These are phyloP conservation scores for Talaromyces sp. DNA, from an alignment of 2,329 filamentous ascomycete genomes.

Conservation along the genomic window DNA sequence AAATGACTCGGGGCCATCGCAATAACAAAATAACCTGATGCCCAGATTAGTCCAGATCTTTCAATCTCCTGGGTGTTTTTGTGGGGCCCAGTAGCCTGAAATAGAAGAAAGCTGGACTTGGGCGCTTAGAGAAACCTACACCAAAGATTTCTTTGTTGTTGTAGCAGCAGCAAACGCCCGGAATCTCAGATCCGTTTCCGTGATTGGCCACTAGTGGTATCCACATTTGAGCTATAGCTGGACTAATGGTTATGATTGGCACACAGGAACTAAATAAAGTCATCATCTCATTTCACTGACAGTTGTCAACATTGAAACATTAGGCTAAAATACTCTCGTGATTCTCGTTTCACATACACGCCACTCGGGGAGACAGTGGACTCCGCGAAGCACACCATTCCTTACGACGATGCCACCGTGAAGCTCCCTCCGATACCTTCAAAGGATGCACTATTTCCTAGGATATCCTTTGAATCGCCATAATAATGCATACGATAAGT, in stretches of 20 bases:
- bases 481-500: slow-evolving; percentile 81
- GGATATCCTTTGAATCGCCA: slow-evolving; percentile 73
- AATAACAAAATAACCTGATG: too few relatives aligned
- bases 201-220: slow-evolving; percentile 8
- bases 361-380: background rate
- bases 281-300: background rate
- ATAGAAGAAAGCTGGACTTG: slow-evolving; percentile 5
- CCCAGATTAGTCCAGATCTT: too few relatives aligned
- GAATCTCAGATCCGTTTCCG: background rate
- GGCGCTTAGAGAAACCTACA: slow-evolving; percentile 4
- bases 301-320: background rate
- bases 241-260: background rate
- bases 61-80: too few relatives aligned
- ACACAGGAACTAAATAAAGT: slow-evolving; percentile 4
- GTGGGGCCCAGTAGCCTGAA: background rate
- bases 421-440: slow-evolving; percentile 64
- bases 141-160: background rate
- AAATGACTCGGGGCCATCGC: background rate
- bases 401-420: slow-evolving; percentile 31
- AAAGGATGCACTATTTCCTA: slow-evolving; percentile 67
- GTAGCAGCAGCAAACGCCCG: slow-evolving; percentile 16
- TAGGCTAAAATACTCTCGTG: background rate
- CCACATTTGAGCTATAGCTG: background rate
- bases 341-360: slow-evolving; percentile 3
- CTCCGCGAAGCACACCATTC: background rate